Base-by-base conservation (phyloP, 1,284 basidiomycete genomes). In the Salmacisia buchloeana region DNA sequence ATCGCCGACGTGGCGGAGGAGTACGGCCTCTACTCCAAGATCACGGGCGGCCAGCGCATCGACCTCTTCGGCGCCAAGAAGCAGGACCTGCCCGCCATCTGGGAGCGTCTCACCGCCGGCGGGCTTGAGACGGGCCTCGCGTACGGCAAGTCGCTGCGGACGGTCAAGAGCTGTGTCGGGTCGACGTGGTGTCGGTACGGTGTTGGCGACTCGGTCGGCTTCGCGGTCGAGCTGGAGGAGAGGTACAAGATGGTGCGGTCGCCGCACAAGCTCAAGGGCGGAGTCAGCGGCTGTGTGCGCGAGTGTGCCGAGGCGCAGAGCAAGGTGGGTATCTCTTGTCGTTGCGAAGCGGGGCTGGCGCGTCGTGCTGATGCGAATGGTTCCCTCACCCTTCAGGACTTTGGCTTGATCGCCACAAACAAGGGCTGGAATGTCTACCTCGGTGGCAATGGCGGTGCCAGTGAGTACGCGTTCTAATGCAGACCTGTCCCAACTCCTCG, bases 41-140 rank as follows among this genome's bases (percentile, higher is more conserved):
- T 69, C 58, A 63, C 77, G 66, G 76, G 80, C 34, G 83, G 85
- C 3, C 87, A 88, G 77, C 85, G 87, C 21, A 85, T 89, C 65
- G 88, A 89, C 71, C 79, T 89, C 76, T 89, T 90, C 67, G 89
- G 89, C 2, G 89, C 88, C 10, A 83, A 83, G 67, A 89, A 89
- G 76, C 84, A 86, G 63, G 88, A 90, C 69, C 81, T 90, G n/a
- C 89, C 88, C 0, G 84, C 83, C 18, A 90, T 90, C 41, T 90
- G 89, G 89, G 85, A 86, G 66, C 84, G 85, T 69, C 83, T 89
- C 1, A 83, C 85, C 63, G 81, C 82, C 12, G 87, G 86, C 2
- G 88, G 88, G 13, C 88, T 90, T 71, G 87, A 89, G 78, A 87
- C 86, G 35, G 89, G 89, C 2, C 88, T 89, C 71, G 89, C 86